Conservation (phyloP, 2,329 filamentous ascomycete genomes). For the Cladophialophora immunda region DNA sequence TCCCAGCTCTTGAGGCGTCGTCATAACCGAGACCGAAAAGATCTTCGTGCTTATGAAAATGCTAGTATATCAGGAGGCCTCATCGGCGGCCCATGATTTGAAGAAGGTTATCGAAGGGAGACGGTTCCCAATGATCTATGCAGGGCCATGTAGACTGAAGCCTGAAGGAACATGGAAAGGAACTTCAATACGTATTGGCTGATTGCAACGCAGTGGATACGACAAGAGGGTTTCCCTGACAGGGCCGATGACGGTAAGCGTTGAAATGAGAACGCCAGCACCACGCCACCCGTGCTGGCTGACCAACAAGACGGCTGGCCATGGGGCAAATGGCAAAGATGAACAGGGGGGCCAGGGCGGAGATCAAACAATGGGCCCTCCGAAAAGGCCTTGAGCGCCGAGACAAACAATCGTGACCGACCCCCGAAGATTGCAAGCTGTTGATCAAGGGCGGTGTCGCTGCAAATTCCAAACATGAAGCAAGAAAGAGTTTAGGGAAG, state of each 20-base stretch:
- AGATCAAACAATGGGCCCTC: constrained; percentile 11
- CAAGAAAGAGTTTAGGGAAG: background rate
- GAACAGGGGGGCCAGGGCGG: constrained; percentile 7
- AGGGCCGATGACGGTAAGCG: constrained; percentile 28
- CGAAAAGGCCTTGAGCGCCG: constrained; percentile 5
- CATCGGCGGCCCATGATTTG: constrained; percentile 3
- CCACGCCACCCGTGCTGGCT: constrained; percentile 19
- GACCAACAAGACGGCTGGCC: constrained; percentile 14
- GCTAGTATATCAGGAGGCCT: constrained; percentile 12
- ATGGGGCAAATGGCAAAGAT: constrained; percentile 2
- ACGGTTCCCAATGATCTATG: constrained; percentile 10
- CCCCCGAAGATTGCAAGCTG: background rate
- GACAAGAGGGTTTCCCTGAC: constrained; percentile 4
- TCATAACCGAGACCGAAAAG: constrained; percentile 13
- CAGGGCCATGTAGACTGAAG: constrained; percentile 16
- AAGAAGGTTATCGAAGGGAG: constrained; percentile 4
- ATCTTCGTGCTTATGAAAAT: constrained; percentile 19
- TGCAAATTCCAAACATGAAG: background rate
- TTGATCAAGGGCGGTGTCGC: background rate
- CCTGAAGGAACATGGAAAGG: constrained; percentile 19
- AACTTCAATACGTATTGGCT: constrained; percentile 3
- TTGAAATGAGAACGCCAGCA: constrained; percentile 22
- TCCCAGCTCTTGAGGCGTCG: constrained; percentile 2
- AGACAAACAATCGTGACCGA: background rate
- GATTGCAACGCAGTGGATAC: constrained; percentile 5